Evolutionary conservation across 768 basidiomycete species (phyloP).

Genomic region (Xerocomellus amylosporus): DNA sequence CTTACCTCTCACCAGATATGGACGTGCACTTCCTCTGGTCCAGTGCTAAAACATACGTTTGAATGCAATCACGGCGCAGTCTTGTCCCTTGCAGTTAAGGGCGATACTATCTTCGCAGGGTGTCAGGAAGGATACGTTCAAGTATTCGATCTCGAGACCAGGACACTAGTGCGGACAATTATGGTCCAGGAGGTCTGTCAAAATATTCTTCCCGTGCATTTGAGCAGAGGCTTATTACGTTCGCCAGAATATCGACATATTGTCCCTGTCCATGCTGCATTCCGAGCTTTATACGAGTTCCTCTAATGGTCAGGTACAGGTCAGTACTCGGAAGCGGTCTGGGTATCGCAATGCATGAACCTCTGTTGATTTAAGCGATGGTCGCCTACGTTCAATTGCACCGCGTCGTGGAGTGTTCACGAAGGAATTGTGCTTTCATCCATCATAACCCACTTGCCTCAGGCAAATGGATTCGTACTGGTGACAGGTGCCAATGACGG

Average conservation of each 20-base stretch:
- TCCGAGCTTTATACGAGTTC: slow-evolving; percentile 64
- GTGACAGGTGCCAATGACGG: slow-evolving; percentile 87
- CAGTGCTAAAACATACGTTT: slow-evolving; percentile 59
- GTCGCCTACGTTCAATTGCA: slow-evolving; percentile 82
- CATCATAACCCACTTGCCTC: slow-evolving; percentile 44
- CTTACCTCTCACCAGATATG: slow-evolving; percentile 51
- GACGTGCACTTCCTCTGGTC: slow-evolving; percentile 49
- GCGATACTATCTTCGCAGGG: slow-evolving; percentile 86
- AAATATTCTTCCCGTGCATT: neutral
- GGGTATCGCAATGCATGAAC: neutral
- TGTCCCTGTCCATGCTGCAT: slow-evolving; percentile 72
- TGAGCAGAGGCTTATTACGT: neutral
- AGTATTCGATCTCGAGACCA: slow-evolving; percentile 88
- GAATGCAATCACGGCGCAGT: slow-evolving; percentile 76
- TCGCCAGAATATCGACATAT: slow-evolving; percentile 68
- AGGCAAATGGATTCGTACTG: slow-evolving; percentile 33
- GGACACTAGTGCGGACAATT: slow-evolving; percentile 80
- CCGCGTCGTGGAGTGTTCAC: slow-evolving; percentile 80
- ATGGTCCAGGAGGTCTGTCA: slow-evolving; percentile 72
- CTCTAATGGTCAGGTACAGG: slow-evolving; percentile 69
- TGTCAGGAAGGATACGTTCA: slow-evolving; percentile 93
- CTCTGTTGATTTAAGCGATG: slow-evolving; percentile 51
- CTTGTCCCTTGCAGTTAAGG: slow-evolving; percentile 68
- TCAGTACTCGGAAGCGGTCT: slow-evolving; percentile 24
- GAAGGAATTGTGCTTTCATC: slow-evolving; percentile 81